Base-by-base conservation (phyloP, 176 grass and related monocot species). In the Tillandsia leiboldiana region DNA sequence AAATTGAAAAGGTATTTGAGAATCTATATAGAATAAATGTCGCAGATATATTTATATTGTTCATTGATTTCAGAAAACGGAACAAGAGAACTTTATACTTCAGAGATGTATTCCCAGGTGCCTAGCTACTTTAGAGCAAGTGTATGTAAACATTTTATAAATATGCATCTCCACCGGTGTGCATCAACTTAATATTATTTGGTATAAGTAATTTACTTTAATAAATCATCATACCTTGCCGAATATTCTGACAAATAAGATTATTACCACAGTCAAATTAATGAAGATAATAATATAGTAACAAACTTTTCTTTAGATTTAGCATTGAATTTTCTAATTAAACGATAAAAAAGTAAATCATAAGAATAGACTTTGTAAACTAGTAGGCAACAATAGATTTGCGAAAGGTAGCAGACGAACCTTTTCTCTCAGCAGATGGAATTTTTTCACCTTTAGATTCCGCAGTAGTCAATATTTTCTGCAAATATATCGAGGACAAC, bases 401-500 rank as follows among this genome's bases (percentile, higher is more conserved):
- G 62, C 77, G 42, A 51, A 24, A 49, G 50, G 10, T 53, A 51
- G 14, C 50, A 17, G 24, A 70, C 78, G 77, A 69, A 93, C 89
- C 89, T 99, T 86, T 93, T 87, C 82, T 83, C 79, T 90, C 89
- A 72, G 86, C 79, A 61, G 83, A 87, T 73, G 87, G 80, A 83
- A 93, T 82, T 78, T 83, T 90, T 85, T 87, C 86, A 70, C 94
- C 87, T 86, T 81, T 85, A 65, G 82, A 85, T 66, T 86, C 94
- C 72, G 84, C 86, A 51, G n/a, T 72, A 69, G 12, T 78, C 81
- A 73, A 92, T 84, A 61, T 63, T 88, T 81, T 85, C 90, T 75
- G 89, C 86, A 87, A 72, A 82, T 80, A 99, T 90, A 93, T 99
- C 94, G 77, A 99, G 72, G 61, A 99, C 84, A 11, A 83, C 87